phyloP scores from a whole-genome alignment of 2,329 filamentous ascomycete genomes.

The Fusarium coicis region DNA sequence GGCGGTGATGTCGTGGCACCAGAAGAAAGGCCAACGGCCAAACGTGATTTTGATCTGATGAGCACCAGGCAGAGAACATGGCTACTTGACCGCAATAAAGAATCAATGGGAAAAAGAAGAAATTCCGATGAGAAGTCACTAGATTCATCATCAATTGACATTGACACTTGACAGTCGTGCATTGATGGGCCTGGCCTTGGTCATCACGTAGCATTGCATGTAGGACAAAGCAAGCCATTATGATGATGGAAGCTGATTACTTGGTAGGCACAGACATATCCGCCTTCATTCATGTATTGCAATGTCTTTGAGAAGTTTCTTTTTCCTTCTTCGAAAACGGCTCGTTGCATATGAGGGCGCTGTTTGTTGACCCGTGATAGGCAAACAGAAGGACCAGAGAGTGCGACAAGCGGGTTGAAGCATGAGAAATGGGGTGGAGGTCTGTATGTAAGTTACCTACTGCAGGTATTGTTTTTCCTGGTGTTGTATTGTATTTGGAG shows the following conservation, averaged over 20 bases:
- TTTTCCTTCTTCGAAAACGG: constrained; percentile 20
- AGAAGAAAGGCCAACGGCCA: constrained; percentile 19
- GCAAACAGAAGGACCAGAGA: constrained; percentile 25
- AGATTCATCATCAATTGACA: constrained; percentile 12
- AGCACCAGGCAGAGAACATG: constrained; percentile 10
- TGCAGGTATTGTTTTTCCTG: background rate
- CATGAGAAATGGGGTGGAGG: background rate
- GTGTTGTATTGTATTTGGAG: constrained; percentile 17
- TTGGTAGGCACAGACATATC: background rate
- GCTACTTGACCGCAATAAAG: constrained; percentile 1
- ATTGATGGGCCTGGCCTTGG: constrained; percentile 17
- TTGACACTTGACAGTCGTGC: constrained; percentile 30
- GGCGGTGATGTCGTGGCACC: constrained; percentile 40
- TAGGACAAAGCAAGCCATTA: constrained; percentile 32
- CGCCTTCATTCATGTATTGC: background rate
- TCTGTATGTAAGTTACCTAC: background rate
- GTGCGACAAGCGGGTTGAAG: constrained; percentile 22
- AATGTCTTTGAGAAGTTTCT: constrained; percentile 13
- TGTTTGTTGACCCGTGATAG: constrained; percentile 24
- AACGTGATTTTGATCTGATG: constrained; percentile 36
- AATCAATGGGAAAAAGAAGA: background rate
- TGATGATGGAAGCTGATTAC: background rate
- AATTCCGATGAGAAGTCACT: background rate
- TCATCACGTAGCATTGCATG: constrained; percentile 30
- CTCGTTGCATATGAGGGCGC: constrained; percentile 22